A percentile compares a stretch with the other conserved stretches of the same genome.
phyloP scores from a whole-genome alignment of 1,139 yeast genomes.

The Candida glucosophila region DNA sequence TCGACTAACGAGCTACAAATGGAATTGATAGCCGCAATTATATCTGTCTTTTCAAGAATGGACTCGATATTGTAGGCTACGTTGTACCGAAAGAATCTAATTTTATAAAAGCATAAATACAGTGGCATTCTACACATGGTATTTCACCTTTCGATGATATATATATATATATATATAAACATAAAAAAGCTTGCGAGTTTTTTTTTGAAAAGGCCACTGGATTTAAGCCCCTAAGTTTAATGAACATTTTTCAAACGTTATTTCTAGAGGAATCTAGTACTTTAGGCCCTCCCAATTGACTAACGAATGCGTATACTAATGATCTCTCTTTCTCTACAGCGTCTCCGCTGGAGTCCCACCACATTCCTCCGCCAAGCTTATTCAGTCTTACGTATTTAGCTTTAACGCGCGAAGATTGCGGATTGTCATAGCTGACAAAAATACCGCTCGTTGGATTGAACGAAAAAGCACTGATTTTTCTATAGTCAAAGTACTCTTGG shows the following conservation, averaged over 20 bases:
- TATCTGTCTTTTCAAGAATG: slow-evolving; percentile 53
- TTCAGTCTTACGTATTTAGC: slow-evolving; percentile 46
- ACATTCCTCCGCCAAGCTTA: slow-evolving; percentile 75
- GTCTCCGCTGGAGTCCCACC: slow-evolving; percentile 93
- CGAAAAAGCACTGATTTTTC: slow-evolving; percentile 51
- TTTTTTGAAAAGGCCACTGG: no score
- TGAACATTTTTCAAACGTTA: no score
- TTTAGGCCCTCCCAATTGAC: slow-evolving; percentile 27
- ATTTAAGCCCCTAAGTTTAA: no score
- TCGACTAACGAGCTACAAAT: slow-evolving; percentile 54
- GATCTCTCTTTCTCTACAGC: slow-evolving; percentile 19
- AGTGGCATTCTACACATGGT: no score
- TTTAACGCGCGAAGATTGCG: slow-evolving; percentile 43
- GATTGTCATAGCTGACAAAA: slow-evolving; percentile 62
- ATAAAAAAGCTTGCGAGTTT: no score
- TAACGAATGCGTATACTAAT: slow-evolving; percentile 33
- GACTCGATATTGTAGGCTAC: slow-evolving; percentile 39
- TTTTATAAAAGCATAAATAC: no score
- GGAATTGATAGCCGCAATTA: slow-evolving; percentile 88
- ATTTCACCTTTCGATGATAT: no score
- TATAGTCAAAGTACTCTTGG: slow-evolving; percentile 42
- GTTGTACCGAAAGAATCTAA: no score
- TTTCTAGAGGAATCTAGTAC: slow-evolving; percentile 12
- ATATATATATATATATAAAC: no score
- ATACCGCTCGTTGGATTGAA: slow-evolving; percentile 30